These are phyloP conservation scores for Xylariaceae sp. DNA, from an alignment of 2,329 filamentous ascomycete species.

Conservation along the genomic window DNA sequence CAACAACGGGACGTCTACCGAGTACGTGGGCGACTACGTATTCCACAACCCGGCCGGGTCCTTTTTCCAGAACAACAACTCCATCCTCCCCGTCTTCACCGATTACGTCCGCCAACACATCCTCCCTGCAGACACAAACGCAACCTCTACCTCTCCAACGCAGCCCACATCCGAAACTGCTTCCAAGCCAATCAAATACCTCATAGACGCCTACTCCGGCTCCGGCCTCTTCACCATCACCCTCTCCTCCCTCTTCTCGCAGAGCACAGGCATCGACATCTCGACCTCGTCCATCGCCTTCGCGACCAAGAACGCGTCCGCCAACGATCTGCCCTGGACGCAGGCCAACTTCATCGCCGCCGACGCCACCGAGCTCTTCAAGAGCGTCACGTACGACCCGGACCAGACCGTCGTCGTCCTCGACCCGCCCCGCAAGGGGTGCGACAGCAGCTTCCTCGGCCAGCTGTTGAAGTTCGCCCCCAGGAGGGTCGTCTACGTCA, in stretches of 20 bases:
- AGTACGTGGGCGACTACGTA: constrained; percentile 78
- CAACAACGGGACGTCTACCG: constrained; percentile 73
- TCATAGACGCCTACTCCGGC: constrained; percentile 97
- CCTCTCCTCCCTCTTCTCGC: constrained; percentile 76
- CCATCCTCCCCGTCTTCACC: constrained; percentile 82
- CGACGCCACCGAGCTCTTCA: constrained; percentile 80
- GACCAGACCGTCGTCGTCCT: constrained; percentile 90
- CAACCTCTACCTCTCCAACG: no score
- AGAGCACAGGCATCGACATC: constrained; percentile 87
- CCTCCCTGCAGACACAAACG: no score
- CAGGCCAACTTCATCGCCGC: constrained; percentile 83
- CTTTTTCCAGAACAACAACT: constrained; percentile 99
- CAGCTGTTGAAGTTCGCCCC: constrained; percentile 79
- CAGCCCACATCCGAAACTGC: constrained; percentile 34
- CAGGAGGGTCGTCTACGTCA: constrained; percentile 82
- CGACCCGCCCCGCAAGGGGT: constrained; percentile 94
- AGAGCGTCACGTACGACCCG: constrained; percentile 63
- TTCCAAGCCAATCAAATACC: constrained; percentile 49
- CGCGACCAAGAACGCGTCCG: constrained; percentile 69
- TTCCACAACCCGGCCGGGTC: constrained; percentile 89
- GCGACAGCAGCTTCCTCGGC: constrained; percentile 74
- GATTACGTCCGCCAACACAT: constrained; percentile 79
- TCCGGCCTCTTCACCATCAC: constrained; percentile 96
- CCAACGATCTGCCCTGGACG: constrained; percentile 63
- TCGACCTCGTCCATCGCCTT: constrained; percentile 70